phyloP scores from a whole-genome alignment of 208 protist genomes.

The Leptomonas seymouri region DNA sequence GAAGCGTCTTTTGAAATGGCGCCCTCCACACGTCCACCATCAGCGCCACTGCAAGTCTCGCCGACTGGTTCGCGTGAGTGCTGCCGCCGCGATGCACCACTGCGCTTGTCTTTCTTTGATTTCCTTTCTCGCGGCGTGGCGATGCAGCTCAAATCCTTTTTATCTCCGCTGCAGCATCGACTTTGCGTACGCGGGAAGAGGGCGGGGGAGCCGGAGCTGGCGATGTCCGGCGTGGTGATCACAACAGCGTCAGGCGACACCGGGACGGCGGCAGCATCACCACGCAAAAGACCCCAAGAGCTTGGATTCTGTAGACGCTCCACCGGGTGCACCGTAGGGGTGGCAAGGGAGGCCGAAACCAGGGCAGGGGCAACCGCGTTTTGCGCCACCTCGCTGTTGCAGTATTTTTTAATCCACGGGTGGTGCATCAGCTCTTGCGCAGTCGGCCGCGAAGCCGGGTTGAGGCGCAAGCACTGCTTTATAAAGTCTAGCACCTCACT shows the following conservation, averaged over 20 bases:
- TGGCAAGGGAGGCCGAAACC: slow-evolving; percentile 3
- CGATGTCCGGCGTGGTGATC: background rate
- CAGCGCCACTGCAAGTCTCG: background rate
- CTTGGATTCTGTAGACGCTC: background rate
- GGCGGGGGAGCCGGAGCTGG: background rate
- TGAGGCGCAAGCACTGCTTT: slow-evolving; percentile 53
- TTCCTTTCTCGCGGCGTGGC: slow-evolving; percentile 17
- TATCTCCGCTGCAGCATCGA: background rate
- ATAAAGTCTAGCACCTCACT: slow-evolving; percentile 62
- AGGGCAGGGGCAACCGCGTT: background rate
- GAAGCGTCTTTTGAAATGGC: too few relatives aligned
- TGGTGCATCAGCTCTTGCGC: slow-evolving; percentile 62
- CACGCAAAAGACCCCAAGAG: background rate
- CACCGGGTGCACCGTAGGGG: slow-evolving; percentile 2
- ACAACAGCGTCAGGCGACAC: slow-evolving; percentile 2
- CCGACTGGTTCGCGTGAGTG: background rate
- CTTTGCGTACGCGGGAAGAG: background rate
- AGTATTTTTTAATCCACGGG: slow-evolving; percentile 55
- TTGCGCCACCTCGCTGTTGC: slow-evolving; percentile 19
- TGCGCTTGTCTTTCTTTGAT: slow-evolving; percentile 13
- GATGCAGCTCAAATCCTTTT: slow-evolving; percentile 1
- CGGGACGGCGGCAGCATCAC: background rate
- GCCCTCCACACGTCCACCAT: background rate
- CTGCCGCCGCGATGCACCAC: background rate
- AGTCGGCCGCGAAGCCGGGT: slow-evolving; percentile 54